phyloP scores from a whole-genome alignment of 2,329 filamentous ascomycete species.

The Parasarocladium wereldwijsianum region DNA sequence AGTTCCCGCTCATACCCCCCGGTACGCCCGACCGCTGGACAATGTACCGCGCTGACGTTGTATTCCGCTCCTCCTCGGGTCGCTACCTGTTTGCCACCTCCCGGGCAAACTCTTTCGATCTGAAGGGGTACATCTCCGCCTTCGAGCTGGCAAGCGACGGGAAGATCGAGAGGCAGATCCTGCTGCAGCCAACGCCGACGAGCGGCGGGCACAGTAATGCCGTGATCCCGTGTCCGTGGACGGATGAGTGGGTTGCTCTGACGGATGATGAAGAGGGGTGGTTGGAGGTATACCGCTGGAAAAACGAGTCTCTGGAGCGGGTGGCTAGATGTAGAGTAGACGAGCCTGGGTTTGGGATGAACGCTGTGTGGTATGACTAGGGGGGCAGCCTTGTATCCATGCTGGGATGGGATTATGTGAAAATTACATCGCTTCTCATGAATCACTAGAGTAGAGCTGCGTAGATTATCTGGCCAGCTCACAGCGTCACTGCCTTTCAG shows the following conservation, averaged over 20 bases:
- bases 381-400: too few relatives aligned
- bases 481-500: too few relatives aligned
- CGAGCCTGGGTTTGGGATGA: slow-evolving; percentile 90
- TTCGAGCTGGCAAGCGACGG: slow-evolving; percentile 58
- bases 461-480: too few relatives aligned
- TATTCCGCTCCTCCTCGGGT: slow-evolving; percentile 52
- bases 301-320: slow-evolving; percentile 63
- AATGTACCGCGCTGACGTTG: slow-evolving; percentile 79
- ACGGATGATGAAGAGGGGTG: slow-evolving; percentile 82
- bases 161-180: slow-evolving; percentile 63
- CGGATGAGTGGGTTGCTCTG: slow-evolving; percentile 77
- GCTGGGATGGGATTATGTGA: too few relatives aligned
- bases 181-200: slow-evolving; percentile 70
- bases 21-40: slow-evolving; percentile 40
- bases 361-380: slow-evolving; percentile 81
- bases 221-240: slow-evolving; percentile 71
- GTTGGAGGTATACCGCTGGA: slow-evolving; percentile 78
- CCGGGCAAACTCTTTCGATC: slow-evolving; percentile 59
- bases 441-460: too few relatives aligned
- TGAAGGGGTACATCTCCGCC: slow-evolving; percentile 72
- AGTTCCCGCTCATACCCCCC: slow-evolving; percentile 67
- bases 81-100: slow-evolving; percentile 72
- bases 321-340: slow-evolving; percentile 65
- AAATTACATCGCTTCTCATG: too few relatives aligned
- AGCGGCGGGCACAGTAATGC: slow-evolving; percentile 83